phyloP scores from a whole-genome alignment of 1,284 basidiomycete genomes.

The Ceratobasidium sp. region DNA sequence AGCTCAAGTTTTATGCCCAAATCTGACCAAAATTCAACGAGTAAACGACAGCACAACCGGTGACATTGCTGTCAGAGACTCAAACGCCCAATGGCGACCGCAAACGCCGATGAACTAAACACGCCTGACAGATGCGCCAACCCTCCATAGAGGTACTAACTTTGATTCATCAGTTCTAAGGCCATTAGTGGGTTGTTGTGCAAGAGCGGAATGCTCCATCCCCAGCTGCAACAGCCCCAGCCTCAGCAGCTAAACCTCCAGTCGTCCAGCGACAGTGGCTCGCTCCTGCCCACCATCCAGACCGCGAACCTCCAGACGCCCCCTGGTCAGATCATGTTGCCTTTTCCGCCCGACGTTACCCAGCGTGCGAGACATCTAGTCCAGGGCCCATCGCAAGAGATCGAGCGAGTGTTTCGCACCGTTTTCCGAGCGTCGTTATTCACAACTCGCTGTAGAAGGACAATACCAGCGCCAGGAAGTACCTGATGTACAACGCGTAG shows the following conservation, averaged over 20 bases:
- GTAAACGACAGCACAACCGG: too few species aligned
- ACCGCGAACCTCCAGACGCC: not conserved
- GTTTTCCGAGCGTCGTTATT: not conserved
- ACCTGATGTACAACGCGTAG: constrained; percentile 29
- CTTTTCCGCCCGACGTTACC: constrained; percentile 19
- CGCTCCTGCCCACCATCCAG: constrained; percentile 30
- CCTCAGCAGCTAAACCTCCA: constrained; percentile 22
- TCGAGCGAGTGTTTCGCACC: constrained; percentile 29
- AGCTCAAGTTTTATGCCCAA: too few species aligned
- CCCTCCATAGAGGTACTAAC: not conserved
- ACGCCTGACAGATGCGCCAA: constrained; percentile 13
- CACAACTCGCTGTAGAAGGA: constrained; percentile 1
- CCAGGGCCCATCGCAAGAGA: constrained; percentile 24
- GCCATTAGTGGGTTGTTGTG: too few species aligned
- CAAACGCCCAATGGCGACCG: constrained; percentile 34
- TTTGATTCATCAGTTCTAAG: not conserved
- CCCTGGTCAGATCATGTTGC: constrained; percentile 10
- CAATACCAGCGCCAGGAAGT: constrained; percentile 28
- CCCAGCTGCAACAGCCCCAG: constrained; percentile 1
- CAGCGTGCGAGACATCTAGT: constrained; percentile 32
- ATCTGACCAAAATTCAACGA: too few species aligned
- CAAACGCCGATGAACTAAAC: constrained; percentile 1
- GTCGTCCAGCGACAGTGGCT: constrained; percentile 13
- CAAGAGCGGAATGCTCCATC: too few species aligned
- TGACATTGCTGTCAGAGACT: too few species aligned